Conservation (phyloP, 1,139 yeast genomes). For the Debaryomyces sp. region DNA sequence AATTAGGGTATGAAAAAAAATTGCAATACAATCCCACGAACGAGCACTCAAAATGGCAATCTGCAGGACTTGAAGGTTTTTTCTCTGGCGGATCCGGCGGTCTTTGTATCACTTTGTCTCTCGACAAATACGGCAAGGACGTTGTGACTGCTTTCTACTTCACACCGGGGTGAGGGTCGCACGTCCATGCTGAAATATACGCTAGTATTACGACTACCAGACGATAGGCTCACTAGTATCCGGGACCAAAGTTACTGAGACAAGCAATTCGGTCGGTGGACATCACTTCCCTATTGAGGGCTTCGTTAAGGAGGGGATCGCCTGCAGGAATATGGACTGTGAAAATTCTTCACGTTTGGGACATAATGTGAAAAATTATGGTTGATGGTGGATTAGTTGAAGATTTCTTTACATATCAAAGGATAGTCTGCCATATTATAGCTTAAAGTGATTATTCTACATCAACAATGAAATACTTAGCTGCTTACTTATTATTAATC, state of each 20-base stretch:
- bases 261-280: too few relatives aligned
- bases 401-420: slow-evolving; percentile 28
- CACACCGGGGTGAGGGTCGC: not conserved
- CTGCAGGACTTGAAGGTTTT: slow-evolving; percentile 5
- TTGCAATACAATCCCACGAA: slow-evolving; percentile 6
- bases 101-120: slow-evolving; percentile 1
- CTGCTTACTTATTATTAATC: slow-evolving; percentile 86
- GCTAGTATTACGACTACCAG: not conserved
- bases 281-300: not conserved
- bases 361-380: slow-evolving; percentile 14
- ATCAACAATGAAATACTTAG: slow-evolving; percentile 72
- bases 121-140: not conserved
- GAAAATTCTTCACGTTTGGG: slow-evolving; percentile 8
- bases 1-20: slow-evolving; percentile 7
- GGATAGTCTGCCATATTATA: slow-evolving; percentile 58
- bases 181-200: not conserved
- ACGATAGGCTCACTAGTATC: too few relatives aligned
- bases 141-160: slow-evolving; percentile 20
- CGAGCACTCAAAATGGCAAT: not conserved
- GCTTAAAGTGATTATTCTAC: slow-evolving; percentile 66
- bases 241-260: not conserved
- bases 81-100: not conserved
- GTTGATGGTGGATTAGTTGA: not conserved
- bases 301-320: not conserved
- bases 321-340: not conserved